Evolutionary conservation across 371 early-diverging fungal species (phyloP), one percentile per base, ranked within the genome.

Genomic region (Thermomucor indicae-seudaticae): DNA sequence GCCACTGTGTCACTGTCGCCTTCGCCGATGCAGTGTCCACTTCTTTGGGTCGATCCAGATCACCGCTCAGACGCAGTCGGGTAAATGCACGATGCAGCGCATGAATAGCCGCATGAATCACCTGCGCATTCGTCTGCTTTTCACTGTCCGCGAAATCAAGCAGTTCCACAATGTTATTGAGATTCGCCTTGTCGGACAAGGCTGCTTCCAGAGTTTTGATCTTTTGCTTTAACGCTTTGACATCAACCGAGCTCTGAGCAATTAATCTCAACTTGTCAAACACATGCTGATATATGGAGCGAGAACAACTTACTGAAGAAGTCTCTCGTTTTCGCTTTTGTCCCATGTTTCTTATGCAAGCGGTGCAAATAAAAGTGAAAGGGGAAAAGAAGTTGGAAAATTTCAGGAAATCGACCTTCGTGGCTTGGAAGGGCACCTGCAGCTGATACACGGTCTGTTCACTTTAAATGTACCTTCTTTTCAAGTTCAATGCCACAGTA

Each of bases 61-160:
- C 85, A 5, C 89, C 91, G 23, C 79, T 75, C 38, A 75, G 67
- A 28, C 86, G 65, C 34, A 90, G 68, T 17, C 70, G 70, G 2
- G 83, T 62, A 52, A 85, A 93, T 0, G 90, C 78, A 47, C 90
- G 79, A 27, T 80, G 79, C 20, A 91, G 69, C 0, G 93, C 70
- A 53, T 84, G 80, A 32, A 88, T 78, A 2, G 89, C 84, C 1
- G 85, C 82, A 63, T 86, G 65, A 32, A 32, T 49, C 12, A 60
- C 49, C 48, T 65, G 59, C 0, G 67, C 47, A 32, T 58, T 16
- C 30, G 7, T 5, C 11, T 27, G n/a, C n/a, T 12, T 47, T 19
- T 61, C 37, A 27, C 61, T 68, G 47, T 83, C 69, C 11, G 81
- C 65, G 19, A 79, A 56, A 20, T 68, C 61, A 19, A 74, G 55